Percentiles rank a stretch among this genome's conserved stretches.
Conservation (phyloP, 75 land plant species). For the Chamaecyparis obtusa region DNA sequence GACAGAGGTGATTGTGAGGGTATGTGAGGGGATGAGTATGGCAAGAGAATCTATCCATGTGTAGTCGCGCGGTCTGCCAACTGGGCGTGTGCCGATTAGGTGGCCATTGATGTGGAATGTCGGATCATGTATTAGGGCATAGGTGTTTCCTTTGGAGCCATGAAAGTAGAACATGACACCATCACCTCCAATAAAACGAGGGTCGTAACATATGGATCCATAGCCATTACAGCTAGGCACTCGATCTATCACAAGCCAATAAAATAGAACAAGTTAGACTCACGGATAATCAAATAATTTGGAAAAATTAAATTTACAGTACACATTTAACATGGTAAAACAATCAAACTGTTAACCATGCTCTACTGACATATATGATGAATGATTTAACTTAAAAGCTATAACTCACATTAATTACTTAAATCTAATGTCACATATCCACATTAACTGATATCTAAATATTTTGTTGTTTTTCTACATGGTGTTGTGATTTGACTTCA, state of each 20-base stretch:
- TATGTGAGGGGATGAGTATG: conserved; percentile 32
- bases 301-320: too few relatives aligned
- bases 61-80: conserved; percentile 52
- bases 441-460: too few relatives aligned
- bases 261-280: background rate
- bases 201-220: conserved; percentile 17
- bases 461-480: too few relatives aligned
- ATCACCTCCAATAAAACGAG: conserved; percentile 33
- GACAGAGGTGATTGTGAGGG: conserved; percentile 19
- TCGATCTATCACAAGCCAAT: conserved; percentile 13
- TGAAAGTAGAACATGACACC: conserved; percentile 51
- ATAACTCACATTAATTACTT: too few relatives aligned
- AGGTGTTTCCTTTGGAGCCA: conserved; percentile 22
- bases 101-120: conserved; percentile 38
- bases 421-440: too few relatives aligned
- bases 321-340: too few relatives aligned
- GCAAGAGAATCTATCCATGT: conserved; percentile 73
- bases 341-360: too few relatives aligned
- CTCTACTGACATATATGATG: too few relatives aligned
- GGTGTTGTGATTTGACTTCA: too few relatives aligned
- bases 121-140: conserved; percentile 26
- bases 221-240: conserved; percentile 26
- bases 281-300: background rate
- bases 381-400: too few relatives aligned
- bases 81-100: conserved; percentile 48